These are phyloP conservation scores for Mycena citricolor DNA, from an alignment of 1,284 basidiomycete species.

Conservation along the genomic window DNA sequence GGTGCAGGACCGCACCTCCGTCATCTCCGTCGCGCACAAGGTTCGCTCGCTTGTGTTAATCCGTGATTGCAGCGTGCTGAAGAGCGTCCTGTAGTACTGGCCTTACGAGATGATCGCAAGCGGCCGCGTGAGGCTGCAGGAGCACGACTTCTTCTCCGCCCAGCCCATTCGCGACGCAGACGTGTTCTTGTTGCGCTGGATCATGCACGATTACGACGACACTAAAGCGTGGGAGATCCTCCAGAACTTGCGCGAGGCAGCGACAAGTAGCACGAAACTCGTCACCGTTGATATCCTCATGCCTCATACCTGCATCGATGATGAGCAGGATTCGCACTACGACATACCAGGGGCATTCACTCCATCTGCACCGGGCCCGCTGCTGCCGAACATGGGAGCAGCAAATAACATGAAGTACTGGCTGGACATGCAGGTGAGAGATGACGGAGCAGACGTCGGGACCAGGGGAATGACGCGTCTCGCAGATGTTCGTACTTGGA, in stretches of 20 bases:
- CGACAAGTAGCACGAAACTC: conserved; percentile 4
- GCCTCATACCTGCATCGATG: conserved; percentile 22
- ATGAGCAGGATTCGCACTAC: conserved; percentile 1
- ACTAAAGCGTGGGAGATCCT: not conserved
- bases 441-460: too few species aligned
- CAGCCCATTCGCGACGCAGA: not conserved
- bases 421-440: conserved; percentile 26
- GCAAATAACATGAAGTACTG: conserved; percentile 25
- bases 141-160: conserved; percentile 1
- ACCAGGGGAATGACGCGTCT: too few species aligned
- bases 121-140: too few species aligned
- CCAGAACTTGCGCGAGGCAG: conserved; percentile 9
- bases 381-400: conserved; percentile 27
- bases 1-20: conserved; percentile 31
- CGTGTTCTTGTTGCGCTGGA: not conserved
- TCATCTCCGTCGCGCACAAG: conserved; percentile 23
- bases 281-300: too few species aligned
- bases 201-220: too few species aligned
- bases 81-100: too few species aligned
- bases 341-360: conserved; percentile 14
- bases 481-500: conserved; percentile 15
- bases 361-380: conserved; percentile 22
- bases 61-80: too few species aligned
- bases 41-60: too few species aligned
- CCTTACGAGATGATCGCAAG: too few species aligned